Percentiles rank a stretch among this genome's conserved stretches.
Evolutionary conservation across 345 rosid species (phyloP).

Genomic region (Nasturtium officinale): DNA sequence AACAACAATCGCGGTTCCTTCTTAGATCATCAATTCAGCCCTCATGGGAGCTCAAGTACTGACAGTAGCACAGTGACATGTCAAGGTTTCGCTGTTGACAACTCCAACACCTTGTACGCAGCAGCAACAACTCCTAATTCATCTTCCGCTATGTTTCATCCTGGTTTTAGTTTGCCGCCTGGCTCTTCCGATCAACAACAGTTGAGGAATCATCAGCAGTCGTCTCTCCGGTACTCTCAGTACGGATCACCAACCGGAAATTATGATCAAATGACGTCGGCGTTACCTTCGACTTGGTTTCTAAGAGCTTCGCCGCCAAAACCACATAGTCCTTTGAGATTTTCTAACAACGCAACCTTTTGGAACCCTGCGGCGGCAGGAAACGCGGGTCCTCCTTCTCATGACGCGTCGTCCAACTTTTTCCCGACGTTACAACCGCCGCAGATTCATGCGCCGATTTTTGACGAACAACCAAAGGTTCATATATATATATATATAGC

Average conservation of each 20-base stretch:
- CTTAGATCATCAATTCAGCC: conserved; percentile 64
- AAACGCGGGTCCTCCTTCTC: conserved; percentile 62
- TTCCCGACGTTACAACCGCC: conserved; percentile 61
- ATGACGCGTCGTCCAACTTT: conserved; percentile 60
- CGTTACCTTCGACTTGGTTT: conserved; percentile 66
- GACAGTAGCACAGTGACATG: conserved; percentile 68
- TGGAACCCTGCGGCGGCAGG: conserved; percentile 60
- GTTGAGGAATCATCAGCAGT: conserved; percentile 41
- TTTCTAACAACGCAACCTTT: conserved; percentile 89
- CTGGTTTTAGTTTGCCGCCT: conserved; percentile 26
- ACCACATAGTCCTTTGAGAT: conserved; percentile 61
- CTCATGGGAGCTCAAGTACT: conserved; percentile 61
- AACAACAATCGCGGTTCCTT: conserved; percentile 53
- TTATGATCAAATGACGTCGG: conserved; percentile 35
- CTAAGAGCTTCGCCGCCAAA: conserved; percentile 63
- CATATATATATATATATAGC: neutral
- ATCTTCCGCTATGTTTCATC: conserved; percentile 51
- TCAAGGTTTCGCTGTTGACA: conserved; percentile 58
- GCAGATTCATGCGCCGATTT: conserved; percentile 52
- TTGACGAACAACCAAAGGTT: conserved; percentile 58
- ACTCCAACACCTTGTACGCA: conserved; percentile 52
- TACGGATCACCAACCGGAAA: conserved; percentile 30
- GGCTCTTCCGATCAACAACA: conserved; percentile 49
- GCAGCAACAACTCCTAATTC: conserved; percentile 48
- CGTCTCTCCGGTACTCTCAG: conserved; percentile 33